Percentiles rank a stretch among this genome's conserved stretches.
These are phyloP conservation scores for Backusella tuberculispora DNA, from an alignment of 192 early-diverging fungal species.

Conservation along the genomic window DNA sequence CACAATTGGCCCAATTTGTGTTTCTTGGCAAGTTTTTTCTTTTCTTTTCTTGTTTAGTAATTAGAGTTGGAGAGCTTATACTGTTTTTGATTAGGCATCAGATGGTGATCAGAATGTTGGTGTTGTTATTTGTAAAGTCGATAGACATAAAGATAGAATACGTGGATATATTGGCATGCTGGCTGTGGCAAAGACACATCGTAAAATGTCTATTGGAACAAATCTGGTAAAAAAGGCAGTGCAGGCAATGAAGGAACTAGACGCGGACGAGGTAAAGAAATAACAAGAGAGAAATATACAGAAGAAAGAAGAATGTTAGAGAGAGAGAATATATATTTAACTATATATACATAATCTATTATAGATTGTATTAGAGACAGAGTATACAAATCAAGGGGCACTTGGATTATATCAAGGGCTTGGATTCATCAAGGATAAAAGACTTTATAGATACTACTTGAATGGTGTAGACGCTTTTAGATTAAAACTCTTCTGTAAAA, in stretches of 20 bases:
- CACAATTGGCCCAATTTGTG: constrained; percentile 91
- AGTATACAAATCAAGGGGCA: constrained; percentile 83
- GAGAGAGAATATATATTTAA: not conserved
- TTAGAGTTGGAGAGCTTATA: not conserved
- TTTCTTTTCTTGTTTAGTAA: not conserved
- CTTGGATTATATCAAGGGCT: constrained; percentile 86
- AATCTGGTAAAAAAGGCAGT: constrained; percentile 76
- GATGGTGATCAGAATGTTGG: constrained; percentile 72
- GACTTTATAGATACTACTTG: constrained; percentile 90
- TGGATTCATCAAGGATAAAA: constrained; percentile 93
- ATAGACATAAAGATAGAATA: constrained; percentile 62
- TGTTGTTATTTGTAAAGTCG: constrained; percentile 89
- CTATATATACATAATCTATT: not conserved
- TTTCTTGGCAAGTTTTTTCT: constrained; percentile 61
- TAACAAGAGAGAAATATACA: not conserved
- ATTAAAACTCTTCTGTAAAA: constrained; percentile 70
- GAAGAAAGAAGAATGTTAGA: not conserved
- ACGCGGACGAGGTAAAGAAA: constrained; percentile 79
- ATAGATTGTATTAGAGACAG: constrained; percentile 88
- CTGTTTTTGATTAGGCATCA: constrained; percentile 50
- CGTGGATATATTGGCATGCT: constrained; percentile 99
- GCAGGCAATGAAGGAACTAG: constrained; percentile 69
- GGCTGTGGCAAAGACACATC: constrained; percentile 79
- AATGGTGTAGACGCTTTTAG: constrained; percentile 92
- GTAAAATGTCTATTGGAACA: constrained; percentile 81